Evolutionary conservation across 768 basidiomycete genomes (phyloP), one percentile per base, ranked within the genome.

Genomic region (Rhizopogon vulgaris): DNA sequence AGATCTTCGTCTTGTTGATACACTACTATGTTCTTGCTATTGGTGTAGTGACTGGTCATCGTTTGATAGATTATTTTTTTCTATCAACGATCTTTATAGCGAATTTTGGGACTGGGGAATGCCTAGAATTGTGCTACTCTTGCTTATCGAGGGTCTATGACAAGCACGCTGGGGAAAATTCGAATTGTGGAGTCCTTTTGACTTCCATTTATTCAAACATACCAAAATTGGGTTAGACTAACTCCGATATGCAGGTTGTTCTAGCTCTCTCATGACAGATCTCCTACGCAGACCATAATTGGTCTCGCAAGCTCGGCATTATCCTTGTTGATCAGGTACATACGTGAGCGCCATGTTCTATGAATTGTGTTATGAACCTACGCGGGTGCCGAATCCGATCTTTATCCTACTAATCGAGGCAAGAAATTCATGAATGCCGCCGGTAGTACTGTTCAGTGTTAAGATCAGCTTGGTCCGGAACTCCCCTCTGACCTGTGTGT

Each of bases 151-250:
- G 50, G 32, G 11, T 34, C 15, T 25, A 36, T 36, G 10, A 12
- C 15, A 46, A 49, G 28, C 22, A 34, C 18, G 28, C 48, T 12
- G 39, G 49, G 39, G 42, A 50, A 41, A 30, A 12, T 24, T 36
- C 2, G 15, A 51, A 51, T 45, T 36, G 45, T 27, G 18, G 45
- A 51, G 50, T 47, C 45, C 3, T 34, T 32, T 10, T 34, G 28
- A 46, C 32, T 46, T 30, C 10, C 28, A 30, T 30, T 9, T 18
- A 46, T 18, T 32, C 41, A 55, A 52, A 3, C 37, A 30, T 67
- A 51, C 63, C 61, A 63, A 56, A 53, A 60, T 43, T 48, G 63
- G 65, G 59, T 22, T 22, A 9, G 14, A 46, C 30, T 46, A 34
- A 22, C 14, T 34, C 45, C 45, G 45, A 32, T 8, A 32, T 45